These are phyloP conservation scores for Meyerozyma athensensis DNA, from an alignment of 1,139 yeast species.

Conservation along the genomic window DNA sequence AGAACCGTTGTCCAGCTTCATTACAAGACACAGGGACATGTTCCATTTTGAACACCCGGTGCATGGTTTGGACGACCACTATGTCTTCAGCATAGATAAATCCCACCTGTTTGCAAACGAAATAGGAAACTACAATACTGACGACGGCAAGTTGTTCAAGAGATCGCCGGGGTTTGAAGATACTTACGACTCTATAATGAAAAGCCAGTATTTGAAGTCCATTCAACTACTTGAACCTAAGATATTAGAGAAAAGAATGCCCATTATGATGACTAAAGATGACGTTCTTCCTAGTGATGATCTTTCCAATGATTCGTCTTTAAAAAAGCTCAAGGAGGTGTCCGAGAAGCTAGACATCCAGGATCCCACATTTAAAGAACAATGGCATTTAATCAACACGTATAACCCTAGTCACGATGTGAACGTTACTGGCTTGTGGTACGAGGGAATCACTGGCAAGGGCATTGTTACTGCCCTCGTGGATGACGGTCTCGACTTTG, in stretches of 20 bases:
- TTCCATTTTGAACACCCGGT: constrained; percentile 54
- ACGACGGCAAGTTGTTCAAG: constrained; percentile 22
- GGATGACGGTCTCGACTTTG: constrained; percentile 91
- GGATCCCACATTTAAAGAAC: constrained; percentile 77
- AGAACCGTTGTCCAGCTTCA: constrained; percentile 28
- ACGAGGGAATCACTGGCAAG: constrained; percentile 72
- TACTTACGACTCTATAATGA: constrained; percentile 24
- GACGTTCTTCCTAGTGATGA: constrained; percentile 10
- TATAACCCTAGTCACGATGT: constrained; percentile 75
- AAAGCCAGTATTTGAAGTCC: constrained; percentile 30
- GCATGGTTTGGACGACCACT: constrained; percentile 54
- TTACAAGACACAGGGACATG: constrained; percentile 27
- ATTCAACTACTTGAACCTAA: constrained; percentile 50
- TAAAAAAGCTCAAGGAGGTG: constrained; percentile 37
- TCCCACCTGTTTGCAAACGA: constrained; percentile 27
- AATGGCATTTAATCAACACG: constrained; percentile 88
- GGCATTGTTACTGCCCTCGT: constrained; percentile 83
- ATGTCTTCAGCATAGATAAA: constrained; percentile 54
- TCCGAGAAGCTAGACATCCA: constrained; percentile 55
- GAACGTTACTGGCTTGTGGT: constrained; percentile 86
- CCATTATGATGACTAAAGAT: constrained; percentile 25
- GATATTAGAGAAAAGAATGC: constrained; percentile 41
- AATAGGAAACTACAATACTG: constrained; percentile 35
- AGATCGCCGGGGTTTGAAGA: constrained; percentile 24
- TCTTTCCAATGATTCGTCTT: constrained; percentile 42